phyloP scores from a whole-genome alignment of 2,329 filamentous ascomycete species.

The Neophaeococcomyces aloes region DNA sequence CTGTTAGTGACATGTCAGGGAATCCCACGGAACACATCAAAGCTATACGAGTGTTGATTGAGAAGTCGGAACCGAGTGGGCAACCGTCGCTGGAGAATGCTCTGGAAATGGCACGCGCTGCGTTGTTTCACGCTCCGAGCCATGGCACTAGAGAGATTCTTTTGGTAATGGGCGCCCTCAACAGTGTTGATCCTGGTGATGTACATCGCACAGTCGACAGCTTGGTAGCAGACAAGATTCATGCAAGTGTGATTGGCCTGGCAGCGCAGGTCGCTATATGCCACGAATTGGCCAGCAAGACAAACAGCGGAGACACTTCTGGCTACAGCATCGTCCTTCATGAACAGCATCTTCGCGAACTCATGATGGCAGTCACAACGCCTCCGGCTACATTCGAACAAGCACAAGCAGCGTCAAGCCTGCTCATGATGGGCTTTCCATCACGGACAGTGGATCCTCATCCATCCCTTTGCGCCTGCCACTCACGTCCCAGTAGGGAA shows the following conservation, averaged over 20 bases:
- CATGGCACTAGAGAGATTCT: constrained; percentile 91
- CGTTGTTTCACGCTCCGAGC: constrained; percentile 81
- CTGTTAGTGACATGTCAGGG: constrained; percentile 80
- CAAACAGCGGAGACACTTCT: constrained; percentile 62
- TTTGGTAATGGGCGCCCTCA: constrained; percentile 79
- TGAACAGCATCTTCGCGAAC: constrained; percentile 75
- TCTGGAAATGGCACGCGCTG: constrained; percentile 85
- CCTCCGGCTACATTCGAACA: constrained; percentile 64
- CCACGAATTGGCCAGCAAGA: constrained; percentile 74
- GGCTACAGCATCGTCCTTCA: constrained; percentile 79
- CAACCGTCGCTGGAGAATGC: constrained; percentile 84
- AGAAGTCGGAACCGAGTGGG: constrained; percentile 46
- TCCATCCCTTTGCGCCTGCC: constrained; percentile 78
- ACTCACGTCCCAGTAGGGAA: constrained; percentile 68
- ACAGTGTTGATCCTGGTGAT: constrained; percentile 86
- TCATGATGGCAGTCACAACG: constrained; percentile 80
- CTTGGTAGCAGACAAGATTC: constrained; percentile 71
- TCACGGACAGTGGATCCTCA: constrained; percentile 64
- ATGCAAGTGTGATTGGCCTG: constrained; percentile 79
- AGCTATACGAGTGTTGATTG: constrained; percentile 56
- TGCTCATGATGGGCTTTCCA: constrained; percentile 98
- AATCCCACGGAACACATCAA: constrained; percentile 83
- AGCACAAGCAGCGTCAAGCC: constrained; percentile 33
- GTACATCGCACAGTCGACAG: constrained; percentile 80
- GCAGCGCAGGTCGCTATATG: constrained; percentile 89